These are phyloP conservation scores for Chlamydomonas sp. DNA, from an alignment of 139 green algal species.

Conservation along the genomic window DNA sequence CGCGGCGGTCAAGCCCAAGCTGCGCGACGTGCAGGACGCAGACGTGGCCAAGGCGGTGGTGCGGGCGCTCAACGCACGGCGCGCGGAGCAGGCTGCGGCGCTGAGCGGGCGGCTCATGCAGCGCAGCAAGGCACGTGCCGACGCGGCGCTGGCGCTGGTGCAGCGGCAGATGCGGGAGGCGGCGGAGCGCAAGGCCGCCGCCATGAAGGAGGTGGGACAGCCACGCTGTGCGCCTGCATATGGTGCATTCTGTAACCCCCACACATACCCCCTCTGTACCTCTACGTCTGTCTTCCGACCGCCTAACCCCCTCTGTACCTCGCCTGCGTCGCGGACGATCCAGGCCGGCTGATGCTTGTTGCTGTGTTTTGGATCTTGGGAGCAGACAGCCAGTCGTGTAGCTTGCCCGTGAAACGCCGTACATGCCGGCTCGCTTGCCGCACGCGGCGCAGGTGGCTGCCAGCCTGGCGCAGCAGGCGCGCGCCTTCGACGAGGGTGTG, in stretches of 20 bases:
- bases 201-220: neutral
- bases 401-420: neutral
- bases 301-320: too few relatives aligned
- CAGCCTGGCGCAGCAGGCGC: too few relatives aligned
- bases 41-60: conserved; percentile 6
- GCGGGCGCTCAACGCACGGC: neutral
- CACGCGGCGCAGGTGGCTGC: neutral
- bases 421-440: neutral
- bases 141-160: neutral
- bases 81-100: neutral
- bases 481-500: neutral
- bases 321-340: too few relatives aligned
- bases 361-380: too few relatives aligned
- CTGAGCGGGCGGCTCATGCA: neutral
- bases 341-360: too few relatives aligned
- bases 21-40: neutral
- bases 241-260: too few relatives aligned
- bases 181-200: neutral
- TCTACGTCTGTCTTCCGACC: too few relatives aligned
- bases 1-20: neutral
- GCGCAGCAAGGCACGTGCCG: neutral
- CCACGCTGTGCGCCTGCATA: too few relatives aligned
- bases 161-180: too few relatives aligned
- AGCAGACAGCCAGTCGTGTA: too few relatives aligned
- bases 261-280: too few relatives aligned